Conservation (phyloP, 257 asterid genomes). For the Verbena officinalis region DNA sequence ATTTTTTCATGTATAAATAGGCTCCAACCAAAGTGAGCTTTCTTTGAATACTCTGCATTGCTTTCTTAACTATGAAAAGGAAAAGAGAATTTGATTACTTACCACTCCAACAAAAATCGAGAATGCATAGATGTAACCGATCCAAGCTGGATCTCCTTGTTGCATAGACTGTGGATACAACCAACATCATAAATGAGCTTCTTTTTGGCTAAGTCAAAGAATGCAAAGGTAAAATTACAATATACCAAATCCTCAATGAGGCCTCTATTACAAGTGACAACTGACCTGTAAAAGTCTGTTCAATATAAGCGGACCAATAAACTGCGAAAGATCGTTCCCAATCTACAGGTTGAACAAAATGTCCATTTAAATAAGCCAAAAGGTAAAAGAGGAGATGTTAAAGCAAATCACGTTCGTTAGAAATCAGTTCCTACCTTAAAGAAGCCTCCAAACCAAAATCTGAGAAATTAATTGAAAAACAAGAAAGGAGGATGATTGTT, state of each 20-base stretch:
- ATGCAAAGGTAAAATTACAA: slow-evolving; percentile 9
- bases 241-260: neutral
- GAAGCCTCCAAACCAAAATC: slow-evolving; percentile 99
- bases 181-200: slow-evolving; percentile 34
- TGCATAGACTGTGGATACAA: slow-evolving; percentile 83
- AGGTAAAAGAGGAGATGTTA: slow-evolving; percentile 7
- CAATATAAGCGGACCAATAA: slow-evolving; percentile 85
- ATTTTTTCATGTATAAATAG: no score
- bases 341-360: slow-evolving; percentile 60
- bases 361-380: slow-evolving; percentile 25
- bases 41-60: neutral
- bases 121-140: slow-evolving; percentile 93
- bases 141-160: slow-evolving; percentile 97
- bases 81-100: slow-evolving; percentile 38
- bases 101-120: slow-evolving; percentile 94
- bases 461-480: slow-evolving; percentile 42
- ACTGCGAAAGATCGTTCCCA: slow-evolving; percentile 80
- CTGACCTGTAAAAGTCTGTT: slow-evolving; percentile 78
- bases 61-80: slow-evolving; percentile 21
- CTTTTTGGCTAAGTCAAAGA: slow-evolving; percentile 10
- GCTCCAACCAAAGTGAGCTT: no score
- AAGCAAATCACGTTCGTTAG: slow-evolving; percentile 5
- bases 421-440: slow-evolving; percentile 74
- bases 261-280: slow-evolving; percentile 25
- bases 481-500: slow-evolving; percentile 24